Base-by-base conservation (phyloP, 2,329 filamentous ascomycete genomes). In the Monosporascus sp. region DNA sequence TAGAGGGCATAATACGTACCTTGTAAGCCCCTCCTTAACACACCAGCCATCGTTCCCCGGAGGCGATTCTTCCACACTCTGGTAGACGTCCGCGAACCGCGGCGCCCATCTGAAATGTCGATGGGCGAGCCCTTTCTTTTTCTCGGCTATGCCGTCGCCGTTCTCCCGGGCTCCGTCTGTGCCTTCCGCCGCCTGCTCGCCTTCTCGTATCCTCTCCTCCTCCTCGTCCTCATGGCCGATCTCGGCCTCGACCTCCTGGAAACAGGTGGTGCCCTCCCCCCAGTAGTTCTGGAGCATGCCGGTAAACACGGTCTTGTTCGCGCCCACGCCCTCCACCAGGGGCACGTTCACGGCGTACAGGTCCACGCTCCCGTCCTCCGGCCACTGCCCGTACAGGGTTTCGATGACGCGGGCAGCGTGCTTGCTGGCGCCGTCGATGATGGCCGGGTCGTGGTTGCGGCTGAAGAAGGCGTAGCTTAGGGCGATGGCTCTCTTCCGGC, bases 91-190 rank as follows among this genome's bases (percentile, higher is more conserved):
- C 37, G 82, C 79, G 71, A 97, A 94, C 58, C 83, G 84, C 2
- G 93, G 94, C 48, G 89, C 85, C 94, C 94, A 97, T 72, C 93
- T 95, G 78, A 97, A 97, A 71, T 95, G 89, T 69, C 89, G 90
- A 70, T 96, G 90, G 52, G 77, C 80, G 68, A 91, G 86, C 31
- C 79, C 67, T 46, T 66, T 60, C 53, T 57, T 58, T 44, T 68
- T 71, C 38, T 63, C 73, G 46, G 71, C 72, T 49, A 75, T 74
- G 20, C 49, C 55, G 26, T 47, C 55, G 50, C 50, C 57, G 55
- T 50, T 58, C 46, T 35, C 31, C 11, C 3, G 31, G 31, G 31
- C 31, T 11, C 31, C 73, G 46, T 71, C 72, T 49, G 74, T 74
- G 20, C 50, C 55, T 27, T 47, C 55, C 49, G 50, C 57, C 54